Base-by-base conservation (phyloP, 129 eudicot species). In the Lonicera japonica region DNA sequence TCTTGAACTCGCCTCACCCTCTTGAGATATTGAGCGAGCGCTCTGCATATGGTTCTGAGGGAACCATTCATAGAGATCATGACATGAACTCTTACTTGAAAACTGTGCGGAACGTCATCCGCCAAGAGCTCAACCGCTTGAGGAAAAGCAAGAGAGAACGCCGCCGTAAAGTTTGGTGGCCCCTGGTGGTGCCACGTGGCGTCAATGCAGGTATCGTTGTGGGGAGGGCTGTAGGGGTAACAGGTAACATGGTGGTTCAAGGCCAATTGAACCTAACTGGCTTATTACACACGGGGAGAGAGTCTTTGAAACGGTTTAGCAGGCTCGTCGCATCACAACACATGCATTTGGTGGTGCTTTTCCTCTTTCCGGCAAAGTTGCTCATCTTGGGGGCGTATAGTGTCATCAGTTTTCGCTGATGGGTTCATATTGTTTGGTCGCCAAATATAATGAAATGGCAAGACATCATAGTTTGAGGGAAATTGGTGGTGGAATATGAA, bases 21-120 rank as follows among this genome's bases (percentile, higher is more conserved):
- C 83, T 92, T n/a, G 99, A 87, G 80, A 92, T 88, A 51, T 41
- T 92, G 60, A 87, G 96, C 56, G 96, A 85, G 54, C 82, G 96
- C 5, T 58, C 83, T 18, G 88, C 96, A 0, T 92, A 92, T 65
- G 96, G 99, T 24, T 73, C 82, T 0, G 84, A 70, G 23, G 99
- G 99, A 20, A 65, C 77, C 40, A 85, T 92, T 9, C 83, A 75
- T 15, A 75, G 95, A 58, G 99, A 92, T 61, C 96, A 88, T 34
- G 95, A 88, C 72, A 80, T 92, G 96, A 60, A 66, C 69, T 85
- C 92, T 1, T 92, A 92, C 73, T 63, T 85, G 61, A 75, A 70
- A 48, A 82, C 96, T 0, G 74, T 92, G 15, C 71, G 86, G 20
- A 73, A 70, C 47, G 90, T 92, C 60, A 74, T 92, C 57, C 95